Base-by-base conservation (phyloP, 2,329 filamentous ascomycete genomes). In the Exophiala viscosa region DNA sequence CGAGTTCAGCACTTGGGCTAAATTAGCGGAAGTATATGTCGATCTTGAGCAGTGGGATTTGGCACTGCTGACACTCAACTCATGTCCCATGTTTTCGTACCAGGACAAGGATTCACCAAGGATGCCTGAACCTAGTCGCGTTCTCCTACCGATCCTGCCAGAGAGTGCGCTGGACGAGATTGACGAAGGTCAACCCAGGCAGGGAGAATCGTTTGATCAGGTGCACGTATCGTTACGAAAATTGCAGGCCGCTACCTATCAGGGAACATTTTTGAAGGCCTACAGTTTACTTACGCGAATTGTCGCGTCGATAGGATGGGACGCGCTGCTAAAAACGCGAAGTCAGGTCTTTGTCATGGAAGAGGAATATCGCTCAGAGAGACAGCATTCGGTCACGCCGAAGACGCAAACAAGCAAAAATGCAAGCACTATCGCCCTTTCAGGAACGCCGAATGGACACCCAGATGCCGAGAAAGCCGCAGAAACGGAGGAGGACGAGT, bases 331-430 rank as follows among this genome's bases (percentile, higher is more conserved):
- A 46, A 95, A 90, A 70, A 96, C 95, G 65, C 83, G 93, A 62
- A 97, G 92, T 73, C 91, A 92, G 58, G 93, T 99, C 1, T 99
- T 99, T 64, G 93, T 99, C 44, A 99, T 99, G 93, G 93, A 99
- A 69, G 93, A 99, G 66, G 93, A 99, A 70, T 99, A 99, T 68
- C 84, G 93, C 44, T 87, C 86, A 51, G 93, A 97, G 72, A 68
- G 70, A 15, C 67, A 75, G 40, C 65, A 73, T 41, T 83, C 85
- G 56, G 70, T 76, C 18, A 73, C 74, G 14, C 71, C 61, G 35
- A 72, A 70, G 48, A 65, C 73, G 54, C 69, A 71, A 54, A 65
- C 59, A 18, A 85, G 84, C 64, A 82, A 87, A 40, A 90, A 87
- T 67, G 81, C 90, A 44, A 93, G 90, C 74, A 88, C 86, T 40